A percentile compares a stretch with the other conserved stretches of the same genome.
These are phyloP conservation scores for Aaosphaeria pasadenensis DNA, from an alignment of 2,329 filamentous ascomycete species.

Conservation along the genomic window DNA sequence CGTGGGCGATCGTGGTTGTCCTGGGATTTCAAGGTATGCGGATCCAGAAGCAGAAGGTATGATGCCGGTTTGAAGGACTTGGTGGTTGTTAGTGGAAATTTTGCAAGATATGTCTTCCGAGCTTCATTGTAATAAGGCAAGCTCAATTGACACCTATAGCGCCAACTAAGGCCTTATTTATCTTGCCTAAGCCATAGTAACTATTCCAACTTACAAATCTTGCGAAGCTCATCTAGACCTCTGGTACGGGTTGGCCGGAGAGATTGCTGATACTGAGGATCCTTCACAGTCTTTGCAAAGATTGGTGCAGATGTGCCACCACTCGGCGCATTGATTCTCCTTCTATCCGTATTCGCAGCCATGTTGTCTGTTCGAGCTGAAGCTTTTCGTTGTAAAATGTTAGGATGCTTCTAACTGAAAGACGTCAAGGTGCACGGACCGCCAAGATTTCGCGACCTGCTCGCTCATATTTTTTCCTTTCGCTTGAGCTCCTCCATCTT, in stretches of 20 bases:
- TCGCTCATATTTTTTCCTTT: constrained; percentile 1
- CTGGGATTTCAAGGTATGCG: constrained; percentile 70
- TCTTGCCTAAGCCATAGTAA: not conserved
- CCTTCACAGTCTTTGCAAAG: constrained; percentile 54
- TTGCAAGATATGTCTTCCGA: no score
- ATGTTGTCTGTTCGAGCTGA: constrained; percentile 4
- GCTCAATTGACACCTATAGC: no score
- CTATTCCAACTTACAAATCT: constrained; percentile 74
- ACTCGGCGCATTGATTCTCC: constrained; percentile 84
- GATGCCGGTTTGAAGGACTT: constrained; percentile 86
- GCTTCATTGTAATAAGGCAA: no score
- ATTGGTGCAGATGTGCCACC: constrained; percentile 73
- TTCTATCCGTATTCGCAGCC: constrained; percentile 59
- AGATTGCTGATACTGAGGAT: constrained; percentile 45
- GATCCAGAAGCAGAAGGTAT: constrained; percentile 93
- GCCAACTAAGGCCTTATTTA: no score
- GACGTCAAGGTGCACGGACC: constrained; percentile 1
- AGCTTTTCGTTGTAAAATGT: not conserved
- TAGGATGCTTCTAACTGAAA: not conserved
- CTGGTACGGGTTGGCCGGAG: constrained; percentile 56
- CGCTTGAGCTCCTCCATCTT: not conserved
- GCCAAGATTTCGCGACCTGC: constrained; percentile 3
- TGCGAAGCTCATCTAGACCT: constrained; percentile 69
- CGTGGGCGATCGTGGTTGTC: constrained; percentile 39
- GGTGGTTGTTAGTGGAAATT: constrained; percentile 12